Conservation (phyloP, 495 filamentous ascomycete species). For the Podospora bellae-mahoneyi region DNA sequence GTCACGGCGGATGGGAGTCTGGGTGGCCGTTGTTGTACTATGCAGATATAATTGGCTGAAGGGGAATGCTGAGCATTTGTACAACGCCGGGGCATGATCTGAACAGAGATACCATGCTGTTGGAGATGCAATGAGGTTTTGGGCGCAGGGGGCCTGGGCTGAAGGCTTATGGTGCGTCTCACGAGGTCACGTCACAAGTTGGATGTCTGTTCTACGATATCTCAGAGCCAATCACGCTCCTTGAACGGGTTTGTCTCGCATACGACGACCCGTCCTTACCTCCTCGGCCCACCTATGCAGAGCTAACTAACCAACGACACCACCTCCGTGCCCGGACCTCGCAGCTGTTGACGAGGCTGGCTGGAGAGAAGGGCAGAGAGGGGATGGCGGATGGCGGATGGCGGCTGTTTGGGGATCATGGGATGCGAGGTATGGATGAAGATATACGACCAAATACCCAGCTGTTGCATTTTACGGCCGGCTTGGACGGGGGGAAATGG, state of each 20-base stretch:
- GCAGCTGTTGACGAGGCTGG: background rate
- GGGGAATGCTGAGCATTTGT: slow-evolving; percentile 14
- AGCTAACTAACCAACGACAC: background rate
- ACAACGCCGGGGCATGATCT: slow-evolving; percentile 15
- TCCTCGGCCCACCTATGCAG: background rate
- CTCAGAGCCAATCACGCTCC: background rate
- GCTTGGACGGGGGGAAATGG: background rate
- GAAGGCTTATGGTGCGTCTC: background rate
- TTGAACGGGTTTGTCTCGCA: background rate
- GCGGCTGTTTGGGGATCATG: background rate
- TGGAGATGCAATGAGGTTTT: slow-evolving; percentile 14
- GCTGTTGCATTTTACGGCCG: slow-evolving; percentile 10
- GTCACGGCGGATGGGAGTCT: slow-evolving; percentile 28
- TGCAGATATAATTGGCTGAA: slow-evolving; percentile 6
- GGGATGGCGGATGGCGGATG: background rate
- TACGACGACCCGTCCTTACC: background rate
- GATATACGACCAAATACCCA: slow-evolving; percentile 10
- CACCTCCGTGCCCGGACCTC: background rate
- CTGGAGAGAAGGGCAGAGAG: background rate
- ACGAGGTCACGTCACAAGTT: slow-evolving; percentile 7
- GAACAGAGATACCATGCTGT: slow-evolving; percentile 20
- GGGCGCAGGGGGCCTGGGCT: slow-evolving; percentile 4
- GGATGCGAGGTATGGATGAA: slow-evolving; percentile 6
- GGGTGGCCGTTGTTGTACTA: slow-evolving; percentile 14
- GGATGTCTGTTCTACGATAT: slow-evolving; percentile 5